These are phyloP conservation scores for Lepiota brunneoincarnata DNA, from an alignment of 768 basidiomycete species.

Conservation along the genomic window DNA sequence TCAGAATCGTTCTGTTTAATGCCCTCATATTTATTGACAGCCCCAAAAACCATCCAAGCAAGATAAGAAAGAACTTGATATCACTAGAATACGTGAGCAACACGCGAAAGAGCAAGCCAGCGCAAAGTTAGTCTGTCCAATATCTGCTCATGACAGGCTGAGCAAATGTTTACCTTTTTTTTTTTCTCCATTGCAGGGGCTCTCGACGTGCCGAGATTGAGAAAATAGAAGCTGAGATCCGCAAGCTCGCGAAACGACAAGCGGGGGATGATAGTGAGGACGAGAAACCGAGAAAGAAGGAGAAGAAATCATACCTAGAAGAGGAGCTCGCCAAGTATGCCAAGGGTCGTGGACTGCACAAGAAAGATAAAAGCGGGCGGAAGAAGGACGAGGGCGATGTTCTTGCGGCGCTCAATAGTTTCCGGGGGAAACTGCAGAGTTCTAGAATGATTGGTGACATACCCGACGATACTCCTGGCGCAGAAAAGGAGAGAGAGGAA, in stretches of 20 bases:
- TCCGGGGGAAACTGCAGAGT: slow-evolving; percentile 67
- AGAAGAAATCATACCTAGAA: slow-evolving; percentile 69
- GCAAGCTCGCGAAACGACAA: slow-evolving; percentile 64
- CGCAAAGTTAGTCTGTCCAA: slow-evolving; percentile 43
- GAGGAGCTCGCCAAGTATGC: slow-evolving; percentile 83
- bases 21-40: slow-evolving; percentile 2
- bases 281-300: slow-evolving; percentile 53
- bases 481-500: slow-evolving; percentile 19
- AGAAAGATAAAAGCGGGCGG: slow-evolving; percentile 44
- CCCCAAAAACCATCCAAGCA: slow-evolving; percentile 36
- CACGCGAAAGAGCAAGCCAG: slow-evolving; percentile 71
- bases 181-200: slow-evolving; percentile 35
- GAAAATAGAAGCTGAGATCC: slow-evolving; percentile 86
- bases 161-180: background rate
- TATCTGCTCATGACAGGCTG: background rate
- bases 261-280: slow-evolving; percentile 62
- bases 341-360: slow-evolving; percentile 57
- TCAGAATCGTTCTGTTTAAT: slow-evolving; percentile 10
- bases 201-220: slow-evolving; percentile 75
- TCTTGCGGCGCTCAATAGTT: slow-evolving; percentile 64
- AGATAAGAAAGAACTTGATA: slow-evolving; percentile 42
- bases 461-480: slow-evolving; percentile 14
- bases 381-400: slow-evolving; percentile 73
- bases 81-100: slow-evolving; percentile 71
- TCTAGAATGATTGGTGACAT: slow-evolving; percentile 27